Base-by-base conservation (phyloP, 257 asterid genomes). In the Ballota nigra region DNA sequence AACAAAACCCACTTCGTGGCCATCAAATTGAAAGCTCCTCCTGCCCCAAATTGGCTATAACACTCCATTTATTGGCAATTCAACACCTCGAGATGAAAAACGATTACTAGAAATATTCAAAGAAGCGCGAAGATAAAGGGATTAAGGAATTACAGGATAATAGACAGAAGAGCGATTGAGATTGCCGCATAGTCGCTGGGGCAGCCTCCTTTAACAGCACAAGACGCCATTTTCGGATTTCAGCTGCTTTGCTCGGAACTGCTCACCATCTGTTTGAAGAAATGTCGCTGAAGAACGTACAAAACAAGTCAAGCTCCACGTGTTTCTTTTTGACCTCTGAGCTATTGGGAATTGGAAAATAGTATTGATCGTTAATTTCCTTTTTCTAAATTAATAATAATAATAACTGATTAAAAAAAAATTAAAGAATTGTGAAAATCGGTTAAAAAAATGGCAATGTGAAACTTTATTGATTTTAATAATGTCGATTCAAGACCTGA, bases 191-290 rank as follows among this genome's bases (percentile, higher is more conserved):
- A 91, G 75, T 91, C 97, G 73, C 91, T 91, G 63, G 92, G 88
- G 76, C 96, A 91, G 73, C 97, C 96, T 70, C 97, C 97, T 71
- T 79, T 81, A 9, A 61, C 85, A 4, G 91, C 93, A 66, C 97
- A 91, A 63, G 76, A 79, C 78, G 77, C 84, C 97, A 91, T 91
- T 71, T 80, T 78, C 74, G 9, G 79, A 40, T 45, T 55, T 65
- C 78, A 71, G 83, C 63, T 53, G 71, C 76, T 76, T 76, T 56
- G 69, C 59, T 55, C 68, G 28, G 77, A 18, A 68, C 55, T 20
- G 83, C 66, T n/a, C 79, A 62, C 73, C 65, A 75, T 29, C 57
- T 60, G 74, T 77, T 79, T 28, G 85, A 71, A 16, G 71, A 81
- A 73, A 83, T 69, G 82, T 43, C 41, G 73, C 68, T 4, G 10